phyloP scores from a whole-genome alignment of 768 basidiomycete species.

The Hydnomerulius pinastri region DNA sequence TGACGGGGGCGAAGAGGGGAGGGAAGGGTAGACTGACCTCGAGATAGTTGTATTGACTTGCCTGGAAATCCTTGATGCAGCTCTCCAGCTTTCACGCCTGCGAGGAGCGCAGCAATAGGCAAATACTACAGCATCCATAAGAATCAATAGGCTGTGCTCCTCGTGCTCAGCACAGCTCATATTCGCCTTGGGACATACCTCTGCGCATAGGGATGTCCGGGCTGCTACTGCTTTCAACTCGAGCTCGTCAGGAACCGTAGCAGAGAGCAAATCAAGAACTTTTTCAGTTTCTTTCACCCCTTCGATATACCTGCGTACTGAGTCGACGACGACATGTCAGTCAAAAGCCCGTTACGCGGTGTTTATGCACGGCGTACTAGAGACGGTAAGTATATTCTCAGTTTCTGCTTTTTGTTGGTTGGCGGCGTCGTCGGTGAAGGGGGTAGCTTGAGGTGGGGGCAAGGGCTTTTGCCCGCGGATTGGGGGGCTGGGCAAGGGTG shows the following conservation, averaged over 20 bases:
- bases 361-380: slow-evolving; percentile 53
- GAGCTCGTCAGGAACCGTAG: slow-evolving; percentile 59
- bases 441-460: slow-evolving; percentile 61
- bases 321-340: not conserved
- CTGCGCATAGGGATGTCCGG: slow-evolving; percentile 68
- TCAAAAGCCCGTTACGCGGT: too few relatives aligned
- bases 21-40: slow-evolving; percentile 55
- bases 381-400: slow-evolving; percentile 59
- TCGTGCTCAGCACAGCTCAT: too few relatives aligned
- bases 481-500: slow-evolving; percentile 47
- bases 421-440: slow-evolving; percentile 88
- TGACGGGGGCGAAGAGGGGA: too few relatives aligned
- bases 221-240: slow-evolving; percentile 57
- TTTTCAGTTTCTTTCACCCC: slow-evolving; percentile 62
- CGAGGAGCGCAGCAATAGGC: slow-evolving; percentile 64
- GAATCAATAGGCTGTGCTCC: slow-evolving; percentile 5
- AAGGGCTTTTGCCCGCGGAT: slow-evolving; percentile 49
- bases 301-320: slow-evolving; percentile 82
- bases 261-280: slow-evolving; percentile 82
- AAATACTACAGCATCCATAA: slow-evolving; percentile 71
- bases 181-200: slow-evolving; percentile 45
- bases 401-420: slow-evolving; percentile 76
- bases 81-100: slow-evolving; percentile 83
- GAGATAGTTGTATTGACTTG: slow-evolving; percentile 93
- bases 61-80: slow-evolving; percentile 92